Percentiles rank a stretch among this genome's conserved stretches.
Conservation (phyloP, 148 eudicot species). For the Rhododendron griersonianum region DNA sequence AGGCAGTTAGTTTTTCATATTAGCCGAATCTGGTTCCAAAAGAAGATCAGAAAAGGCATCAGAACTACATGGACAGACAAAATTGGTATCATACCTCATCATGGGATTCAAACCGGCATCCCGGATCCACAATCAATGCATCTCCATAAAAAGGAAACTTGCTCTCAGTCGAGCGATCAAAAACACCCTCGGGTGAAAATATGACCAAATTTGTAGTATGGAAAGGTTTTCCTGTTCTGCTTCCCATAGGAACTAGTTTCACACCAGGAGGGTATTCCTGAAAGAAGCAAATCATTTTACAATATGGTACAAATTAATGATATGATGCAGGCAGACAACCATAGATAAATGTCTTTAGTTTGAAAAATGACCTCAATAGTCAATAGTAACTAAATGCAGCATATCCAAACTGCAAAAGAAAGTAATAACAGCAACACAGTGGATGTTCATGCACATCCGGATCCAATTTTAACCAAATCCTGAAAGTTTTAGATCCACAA, state of each 20-base stretch:
- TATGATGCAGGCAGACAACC: background rate
- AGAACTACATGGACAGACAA: background rate
- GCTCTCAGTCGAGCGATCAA: constrained; percentile 14
- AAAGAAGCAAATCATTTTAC: constrained; percentile 9
- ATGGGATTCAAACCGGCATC: constrained; percentile 59
- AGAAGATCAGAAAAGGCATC: background rate
- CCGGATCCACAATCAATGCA: constrained; percentile 92
- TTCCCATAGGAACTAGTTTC: constrained; percentile 74
- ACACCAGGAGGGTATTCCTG: constrained; percentile 94
- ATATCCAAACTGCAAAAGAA: background rate
- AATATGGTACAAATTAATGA: background rate
- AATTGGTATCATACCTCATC: constrained; percentile 48
- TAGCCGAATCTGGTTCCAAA: background rate
- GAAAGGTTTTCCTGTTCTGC: constrained; percentile 85
- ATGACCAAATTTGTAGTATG: constrained; percentile 85
- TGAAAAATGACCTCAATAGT: background rate
- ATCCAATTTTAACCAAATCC: background rate
- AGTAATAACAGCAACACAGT: background rate
- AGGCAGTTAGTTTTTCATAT: background rate
- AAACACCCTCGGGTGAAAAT: constrained; percentile 44
- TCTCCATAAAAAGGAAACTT: constrained; percentile 65
- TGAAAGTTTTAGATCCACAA: background rate
- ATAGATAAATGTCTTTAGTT: background rate
- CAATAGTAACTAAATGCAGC: background rate
- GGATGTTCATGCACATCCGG: background rate